Evolutionary conservation across 78 protist genomes (phyloP), one percentile per base, ranked within the genome.

Genomic region (Planoprotostelium fungivorum): DNA sequence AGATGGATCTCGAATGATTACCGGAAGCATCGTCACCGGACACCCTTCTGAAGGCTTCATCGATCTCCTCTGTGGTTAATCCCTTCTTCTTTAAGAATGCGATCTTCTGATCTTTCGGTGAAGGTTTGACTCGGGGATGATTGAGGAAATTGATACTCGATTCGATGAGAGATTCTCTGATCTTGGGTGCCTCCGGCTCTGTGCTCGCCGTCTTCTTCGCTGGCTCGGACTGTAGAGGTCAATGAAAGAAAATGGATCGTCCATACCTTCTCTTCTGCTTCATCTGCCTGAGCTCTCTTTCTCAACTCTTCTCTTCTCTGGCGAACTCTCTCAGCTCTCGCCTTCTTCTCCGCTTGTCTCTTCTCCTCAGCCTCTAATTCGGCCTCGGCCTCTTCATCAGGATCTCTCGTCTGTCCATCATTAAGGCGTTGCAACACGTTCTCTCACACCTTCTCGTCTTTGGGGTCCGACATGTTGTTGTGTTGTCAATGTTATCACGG

Each of bases 311-410:
- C 73, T 51, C 73, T 51, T 51, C 73, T 51, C 73, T 51, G 73
- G 73, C 73, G 73, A 51, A 51, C 73, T 51, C 73, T 51, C 73
- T 51, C 73, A 25, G 73, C 73, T 51, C 73, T 51, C 73, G 73
- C 73, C 16, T 51, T 5, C 16, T 51, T 51, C 16, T 51, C 73
- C 16, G 5, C 16, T 51, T 51, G 31, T 25, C 73, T 5, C 5
- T 16, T 5, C 16, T 51, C 73, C 16, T 51, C 73, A 16, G 73
- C 73, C 16, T 51, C 73, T 51, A 51, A 51, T 51, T 51, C 73
- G 5, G 73, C 73, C 31, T 51, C 73, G 5, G 73, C 16, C 5
- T 25, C 16, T 5, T 51, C 73, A 51, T 51, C 73, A n/a, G n/a
- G n/a, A n/a, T n/a, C n/a, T n/a, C n/a, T n/a, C n/a, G n/a, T n/a